A percentile compares a stretch with the other conserved stretches of the same genome.
Conservation (phyloP, 2,329 filamentous ascomycete genomes). For the Paecilomyces sp. region DNA sequence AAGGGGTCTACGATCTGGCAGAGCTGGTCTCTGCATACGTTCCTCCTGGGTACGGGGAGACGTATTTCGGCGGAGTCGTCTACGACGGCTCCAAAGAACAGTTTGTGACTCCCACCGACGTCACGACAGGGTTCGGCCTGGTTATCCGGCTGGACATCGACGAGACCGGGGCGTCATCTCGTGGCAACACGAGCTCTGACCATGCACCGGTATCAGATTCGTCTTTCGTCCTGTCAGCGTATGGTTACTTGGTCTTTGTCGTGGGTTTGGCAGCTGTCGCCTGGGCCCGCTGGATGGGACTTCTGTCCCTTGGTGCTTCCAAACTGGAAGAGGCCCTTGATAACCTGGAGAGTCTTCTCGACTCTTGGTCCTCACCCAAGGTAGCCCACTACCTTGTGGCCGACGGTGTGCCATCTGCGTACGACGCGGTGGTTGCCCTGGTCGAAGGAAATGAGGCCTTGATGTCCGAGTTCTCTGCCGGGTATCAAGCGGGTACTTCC, state of each 20-base stretch:
- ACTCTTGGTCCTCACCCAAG: conserved; percentile 4
- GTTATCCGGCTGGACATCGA: conserved; percentile 6
- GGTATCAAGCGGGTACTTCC: neutral
- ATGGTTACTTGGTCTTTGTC: conserved; percentile 1
- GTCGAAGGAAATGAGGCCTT: conserved; percentile 1
- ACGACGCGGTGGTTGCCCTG: conserved; percentile 6
- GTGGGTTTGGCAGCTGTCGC: conserved; percentile 5
- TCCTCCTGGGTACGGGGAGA: conserved; percentile 1
- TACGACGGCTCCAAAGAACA: neutral
- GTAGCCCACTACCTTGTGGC: conserved; percentile 8
- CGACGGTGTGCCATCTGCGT: conserved; percentile 3
- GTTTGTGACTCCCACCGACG: neutral
- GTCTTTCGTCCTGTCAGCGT: conserved; percentile 1
- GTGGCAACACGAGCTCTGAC: neutral
- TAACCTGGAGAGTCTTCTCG: conserved; percentile 2
- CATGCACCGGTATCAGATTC: conserved; percentile 3
- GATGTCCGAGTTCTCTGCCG: neutral
- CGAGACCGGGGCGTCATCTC: conserved; percentile 2
- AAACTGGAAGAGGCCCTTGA: conserved; percentile 6
- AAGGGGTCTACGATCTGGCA: conserved; percentile 10
- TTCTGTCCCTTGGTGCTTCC: conserved; percentile 8
- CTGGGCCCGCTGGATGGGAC: conserved; percentile 4
- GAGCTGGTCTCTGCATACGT: conserved; percentile 3
- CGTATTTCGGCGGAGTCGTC: conserved; percentile 3
- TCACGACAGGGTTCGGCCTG: conserved; percentile 3